Evolutionary conservation across 495 filamentous ascomycete genomes (phyloP).

Genomic region (Penicillium longicatenatum): DNA sequence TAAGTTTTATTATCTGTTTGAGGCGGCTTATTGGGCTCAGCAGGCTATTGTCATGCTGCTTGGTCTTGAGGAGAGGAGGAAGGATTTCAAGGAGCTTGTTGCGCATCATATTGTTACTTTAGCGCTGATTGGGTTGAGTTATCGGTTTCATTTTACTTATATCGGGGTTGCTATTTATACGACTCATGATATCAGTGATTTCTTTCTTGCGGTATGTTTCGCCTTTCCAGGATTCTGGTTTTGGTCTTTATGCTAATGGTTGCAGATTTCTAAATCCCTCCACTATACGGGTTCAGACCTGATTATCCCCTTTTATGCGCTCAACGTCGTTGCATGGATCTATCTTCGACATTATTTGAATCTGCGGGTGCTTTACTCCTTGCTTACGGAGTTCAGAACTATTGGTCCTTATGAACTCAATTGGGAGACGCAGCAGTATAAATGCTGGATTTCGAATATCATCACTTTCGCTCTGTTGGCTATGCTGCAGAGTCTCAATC

Average conservation of each 20-base stretch:
- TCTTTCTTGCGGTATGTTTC: constrained; percentile 86
- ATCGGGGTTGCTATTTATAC: constrained; percentile 90
- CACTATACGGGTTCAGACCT: constrained; percentile 78
- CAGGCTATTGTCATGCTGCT: constrained; percentile 82
- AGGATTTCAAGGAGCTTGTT: constrained; percentile 88
- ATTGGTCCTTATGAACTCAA: constrained; percentile 79
- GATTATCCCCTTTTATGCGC: constrained; percentile 71
- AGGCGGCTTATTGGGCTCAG: constrained; percentile 90
- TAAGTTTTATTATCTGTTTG: constrained; percentile 91
- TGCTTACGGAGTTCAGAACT: constrained; percentile 77
- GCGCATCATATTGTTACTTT: constrained; percentile 86
- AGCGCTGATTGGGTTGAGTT: constrained; percentile 75
- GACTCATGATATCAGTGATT: constrained; percentile 88
- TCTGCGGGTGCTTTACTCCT: constrained; percentile 71
- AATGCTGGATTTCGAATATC: constrained; percentile 64
- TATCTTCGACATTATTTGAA: constrained; percentile 91
- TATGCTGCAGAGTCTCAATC: constrained; percentile 68
- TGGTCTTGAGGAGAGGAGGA: constrained; percentile 81
- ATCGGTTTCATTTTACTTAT: constrained; percentile 92
- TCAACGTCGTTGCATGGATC: constrained; percentile 77
- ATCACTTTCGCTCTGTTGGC: constrained; percentile 67
- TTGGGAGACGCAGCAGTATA: constrained; percentile 75
- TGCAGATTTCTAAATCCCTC: constrained; percentile 78
- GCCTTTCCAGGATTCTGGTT: too few relatives aligned
- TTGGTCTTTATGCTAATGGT: constrained; percentile 4